Percentiles rank a stretch among this genome's conserved stretches.
Evolutionary conservation across 1,139 yeast species (phyloP).

Genomic region (Geotrichum fermentans): DNA sequence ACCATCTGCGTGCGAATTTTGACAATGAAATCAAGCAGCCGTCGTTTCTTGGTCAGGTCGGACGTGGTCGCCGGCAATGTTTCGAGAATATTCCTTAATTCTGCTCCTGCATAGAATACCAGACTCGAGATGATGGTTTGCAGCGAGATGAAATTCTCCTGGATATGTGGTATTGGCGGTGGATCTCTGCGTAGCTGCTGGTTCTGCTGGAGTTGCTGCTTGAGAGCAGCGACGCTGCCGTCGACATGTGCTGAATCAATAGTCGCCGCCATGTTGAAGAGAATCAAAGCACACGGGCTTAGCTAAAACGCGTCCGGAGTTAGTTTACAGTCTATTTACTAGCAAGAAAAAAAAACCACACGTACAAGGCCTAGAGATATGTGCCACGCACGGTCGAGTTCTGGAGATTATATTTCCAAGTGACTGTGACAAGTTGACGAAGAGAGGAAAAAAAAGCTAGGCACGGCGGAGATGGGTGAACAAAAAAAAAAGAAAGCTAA

Average conservation of each 20-base stretch:
- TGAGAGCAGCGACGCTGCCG: constrained; percentile 7
- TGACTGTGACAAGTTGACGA: background rate
- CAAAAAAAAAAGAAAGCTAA: background rate
- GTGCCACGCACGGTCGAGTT: too few relatives aligned
- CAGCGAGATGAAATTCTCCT: constrained; percentile 64
- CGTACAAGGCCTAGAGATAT: constrained; percentile 1
- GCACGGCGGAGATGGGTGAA: too few relatives aligned
- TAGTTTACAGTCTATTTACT: too few relatives aligned
- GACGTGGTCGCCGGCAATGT: constrained; percentile 52
- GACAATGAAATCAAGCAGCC: constrained; percentile 63
- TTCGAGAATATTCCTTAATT: constrained; percentile 57
- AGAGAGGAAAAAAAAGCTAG: background rate
- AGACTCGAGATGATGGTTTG: constrained; percentile 55
- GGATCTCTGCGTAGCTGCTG: constrained; percentile 14
- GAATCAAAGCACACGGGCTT: constrained; percentile 8
- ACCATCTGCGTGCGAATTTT: constrained; percentile 74
- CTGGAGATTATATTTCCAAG: background rate
- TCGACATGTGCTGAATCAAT: constrained; percentile 11
- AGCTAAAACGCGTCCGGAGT: too few relatives aligned
- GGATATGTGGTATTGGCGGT: constrained; percentile 67
- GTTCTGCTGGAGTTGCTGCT: constrained; percentile 8
- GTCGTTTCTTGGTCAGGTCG: constrained; percentile 61
- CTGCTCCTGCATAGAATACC: constrained; percentile 60
- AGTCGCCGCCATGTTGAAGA: constrained; percentile 16
- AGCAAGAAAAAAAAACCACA: background rate